These are phyloP conservation scores for Suillus alpinus DNA, from an alignment of 768 basidiomycete species.

Conservation along the genomic window DNA sequence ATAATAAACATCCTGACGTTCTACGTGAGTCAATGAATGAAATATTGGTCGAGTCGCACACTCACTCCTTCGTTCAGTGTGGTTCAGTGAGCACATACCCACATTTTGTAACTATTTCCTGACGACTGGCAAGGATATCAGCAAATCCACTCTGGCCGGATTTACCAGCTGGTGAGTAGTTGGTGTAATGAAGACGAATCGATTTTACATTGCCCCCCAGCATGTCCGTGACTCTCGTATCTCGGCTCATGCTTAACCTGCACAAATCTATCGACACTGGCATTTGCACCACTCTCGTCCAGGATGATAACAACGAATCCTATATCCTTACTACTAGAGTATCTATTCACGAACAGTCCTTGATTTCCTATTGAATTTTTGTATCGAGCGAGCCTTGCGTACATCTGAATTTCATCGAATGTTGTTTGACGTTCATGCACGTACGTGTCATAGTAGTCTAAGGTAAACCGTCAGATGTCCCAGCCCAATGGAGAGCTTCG, in stretches of 20 bases:
- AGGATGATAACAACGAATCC: background rate
- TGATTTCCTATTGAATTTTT: background rate
- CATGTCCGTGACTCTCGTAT: slow-evolving; percentile 51
- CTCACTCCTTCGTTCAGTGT: background rate
- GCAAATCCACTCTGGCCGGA: background rate
- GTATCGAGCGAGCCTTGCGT: background rate
- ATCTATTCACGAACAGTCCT: background rate
- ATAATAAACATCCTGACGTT: slow-evolving; percentile 44
- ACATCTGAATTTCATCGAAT: background rate
- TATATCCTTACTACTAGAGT: background rate
- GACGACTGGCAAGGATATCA: background rate
- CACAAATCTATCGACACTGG: slow-evolving; percentile 35
- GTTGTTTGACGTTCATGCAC: background rate
- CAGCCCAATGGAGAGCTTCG: background rate
- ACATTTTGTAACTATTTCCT: background rate
- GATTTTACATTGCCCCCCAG: slow-evolving; percentile 21
- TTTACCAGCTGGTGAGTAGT: background rate
- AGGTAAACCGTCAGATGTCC: background rate
- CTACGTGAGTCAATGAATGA: slow-evolving; percentile 25
- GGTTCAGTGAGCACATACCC: background rate
- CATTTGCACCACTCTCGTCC: background rate
- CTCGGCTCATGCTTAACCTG: slow-evolving; percentile 55
- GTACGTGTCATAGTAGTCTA: background rate
- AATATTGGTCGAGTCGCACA: background rate
- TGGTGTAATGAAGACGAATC: background rate